Evolutionary conservation across 2,329 filamentous ascomycete genomes (phyloP).

Genomic region (Trichophyton equinum): DNA sequence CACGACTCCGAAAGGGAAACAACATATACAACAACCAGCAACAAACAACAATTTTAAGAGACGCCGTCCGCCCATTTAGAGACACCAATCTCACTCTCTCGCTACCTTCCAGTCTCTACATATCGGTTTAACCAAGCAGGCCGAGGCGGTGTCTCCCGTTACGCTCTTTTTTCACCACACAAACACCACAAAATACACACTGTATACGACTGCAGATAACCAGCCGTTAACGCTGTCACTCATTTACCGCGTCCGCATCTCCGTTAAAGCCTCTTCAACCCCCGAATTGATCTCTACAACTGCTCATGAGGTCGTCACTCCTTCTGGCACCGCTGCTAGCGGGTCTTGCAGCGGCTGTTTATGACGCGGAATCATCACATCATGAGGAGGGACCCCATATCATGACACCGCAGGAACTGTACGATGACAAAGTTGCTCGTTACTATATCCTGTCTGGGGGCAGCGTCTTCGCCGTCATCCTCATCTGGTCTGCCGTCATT

Average conservation of each 20-base stretch:
- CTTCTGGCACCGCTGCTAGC: neutral
- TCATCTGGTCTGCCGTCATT: constrained; percentile 53
- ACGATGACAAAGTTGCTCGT: constrained; percentile 45
- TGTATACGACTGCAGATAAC: neutral
- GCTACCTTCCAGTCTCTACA: no score
- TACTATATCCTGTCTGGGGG: constrained; percentile 54
- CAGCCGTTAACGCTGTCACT: neutral
- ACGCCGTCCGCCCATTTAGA: no score
- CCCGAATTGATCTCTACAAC: neutral
- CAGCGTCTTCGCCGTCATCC: constrained; percentile 48
- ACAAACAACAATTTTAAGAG: no score
- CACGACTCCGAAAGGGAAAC: neutral
- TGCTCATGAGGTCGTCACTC: neutral
- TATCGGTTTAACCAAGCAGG: no score
- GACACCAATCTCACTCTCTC: no score
- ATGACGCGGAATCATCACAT: neutral
- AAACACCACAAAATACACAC: no score
- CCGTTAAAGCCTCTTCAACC: neutral
- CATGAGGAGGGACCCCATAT: constrained; percentile 1
- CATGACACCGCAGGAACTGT: constrained; percentile 8
- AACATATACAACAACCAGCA: neutral
- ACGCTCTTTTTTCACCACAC: no score
- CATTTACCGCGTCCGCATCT: neutral
- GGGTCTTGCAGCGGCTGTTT: neutral
- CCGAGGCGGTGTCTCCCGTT: no score